Evolutionary conservation across 768 basidiomycete species (phyloP).

Genomic region (Lactarius quietus): DNA sequence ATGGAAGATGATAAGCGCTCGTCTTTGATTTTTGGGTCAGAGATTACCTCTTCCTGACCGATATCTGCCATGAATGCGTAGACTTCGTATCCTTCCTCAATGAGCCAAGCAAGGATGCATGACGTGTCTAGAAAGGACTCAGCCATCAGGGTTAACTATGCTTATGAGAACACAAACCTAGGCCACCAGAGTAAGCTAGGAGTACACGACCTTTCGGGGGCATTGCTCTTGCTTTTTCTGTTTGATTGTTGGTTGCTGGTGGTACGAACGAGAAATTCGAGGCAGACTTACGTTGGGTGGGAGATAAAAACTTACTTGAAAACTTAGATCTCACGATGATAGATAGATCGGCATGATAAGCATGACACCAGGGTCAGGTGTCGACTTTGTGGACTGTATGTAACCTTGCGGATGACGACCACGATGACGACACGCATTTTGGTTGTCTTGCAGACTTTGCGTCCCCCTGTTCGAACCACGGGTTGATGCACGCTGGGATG

Average conservation of each 20-base stretch:
- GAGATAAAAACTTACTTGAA: background rate
- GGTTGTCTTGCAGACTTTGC: no score
- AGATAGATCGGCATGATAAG: background rate
- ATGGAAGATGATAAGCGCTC: constrained; percentile 17
- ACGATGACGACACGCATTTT: no score
- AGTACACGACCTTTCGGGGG: constrained; percentile 78
- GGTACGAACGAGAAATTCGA: background rate
- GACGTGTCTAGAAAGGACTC: constrained; percentile 71
- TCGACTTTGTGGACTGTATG: no score
- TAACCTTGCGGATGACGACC: no score
- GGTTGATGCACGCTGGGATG: no score
- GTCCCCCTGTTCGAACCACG: no score
- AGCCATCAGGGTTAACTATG: background rate
- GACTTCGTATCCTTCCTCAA: constrained; percentile 97
- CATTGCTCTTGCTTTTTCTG: constrained; percentile 34
- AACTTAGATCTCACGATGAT: background rate
- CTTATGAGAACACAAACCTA: constrained; percentile 58
- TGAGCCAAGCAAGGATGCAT: constrained; percentile 98
- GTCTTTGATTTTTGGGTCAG: background rate
- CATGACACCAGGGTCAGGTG: no score
- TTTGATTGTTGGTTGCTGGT: background rate
- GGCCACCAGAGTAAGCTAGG: constrained; percentile 96
- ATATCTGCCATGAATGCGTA: constrained; percentile 97
- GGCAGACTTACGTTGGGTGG: background rate
- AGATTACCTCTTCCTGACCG: constrained; percentile 77